phyloP scores from a whole-genome alignment of 352 stramenopile species.

The Pythium sp. region DNA sequence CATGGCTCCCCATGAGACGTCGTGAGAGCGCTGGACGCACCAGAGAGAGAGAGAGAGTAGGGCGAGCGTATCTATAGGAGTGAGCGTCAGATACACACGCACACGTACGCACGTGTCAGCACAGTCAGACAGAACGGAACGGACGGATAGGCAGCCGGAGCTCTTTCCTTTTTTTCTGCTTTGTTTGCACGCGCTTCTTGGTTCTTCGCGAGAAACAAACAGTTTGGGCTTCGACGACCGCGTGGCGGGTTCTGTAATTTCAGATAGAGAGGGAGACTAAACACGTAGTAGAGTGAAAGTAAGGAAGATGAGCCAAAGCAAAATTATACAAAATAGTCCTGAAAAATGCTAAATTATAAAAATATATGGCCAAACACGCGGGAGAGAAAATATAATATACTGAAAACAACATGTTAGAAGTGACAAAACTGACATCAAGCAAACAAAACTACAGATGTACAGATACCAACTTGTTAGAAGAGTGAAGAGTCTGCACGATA shows the following conservation, averaged over 20 bases:
- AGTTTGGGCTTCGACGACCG: neutral
- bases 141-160: neutral
- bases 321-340: too few relatives aligned
- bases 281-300: neutral
- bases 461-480: too few relatives aligned
- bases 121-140: neutral
- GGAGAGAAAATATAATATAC: neutral
- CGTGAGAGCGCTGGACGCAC: neutral
- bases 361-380: neutral
- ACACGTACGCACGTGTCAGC: neutral
- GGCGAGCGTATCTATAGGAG: neutral
- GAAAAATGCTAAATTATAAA: too few relatives aligned
- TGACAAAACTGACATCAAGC: too few relatives aligned
- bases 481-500: too few relatives aligned
- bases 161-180: neutral
- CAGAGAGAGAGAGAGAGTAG: neutral
- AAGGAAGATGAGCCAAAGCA: neutral
- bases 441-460: too few relatives aligned
- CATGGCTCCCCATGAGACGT: too few relatives aligned
- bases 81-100: neutral
- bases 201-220: constrained; percentile 1
- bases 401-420: too few relatives aligned
- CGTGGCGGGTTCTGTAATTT: neutral
- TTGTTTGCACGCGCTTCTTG: constrained; percentile 1
- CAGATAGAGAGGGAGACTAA: neutral